Conservation (phyloP, 2,329 filamentous ascomycete species). For the Fusarium camptoceras region DNA sequence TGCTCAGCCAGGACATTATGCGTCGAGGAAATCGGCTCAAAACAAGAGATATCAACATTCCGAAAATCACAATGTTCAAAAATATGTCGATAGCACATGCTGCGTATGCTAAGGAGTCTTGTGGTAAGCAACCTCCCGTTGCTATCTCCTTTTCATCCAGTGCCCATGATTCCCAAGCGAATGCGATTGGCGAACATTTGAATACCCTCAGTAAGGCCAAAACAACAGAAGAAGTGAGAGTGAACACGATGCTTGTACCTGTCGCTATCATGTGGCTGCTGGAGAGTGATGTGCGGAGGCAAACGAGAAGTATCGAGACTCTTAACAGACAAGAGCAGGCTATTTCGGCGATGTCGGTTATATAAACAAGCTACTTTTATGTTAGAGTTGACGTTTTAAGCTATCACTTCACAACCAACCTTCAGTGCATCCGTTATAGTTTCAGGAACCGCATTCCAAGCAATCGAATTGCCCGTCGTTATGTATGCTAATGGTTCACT, state of each 20-base stretch:
- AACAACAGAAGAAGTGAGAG: conserved; percentile 51
- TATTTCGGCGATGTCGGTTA: conserved; percentile 53
- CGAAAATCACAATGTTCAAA: conserved; percentile 59
- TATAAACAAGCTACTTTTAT: conserved; percentile 42
- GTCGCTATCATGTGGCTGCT: conserved; percentile 50
- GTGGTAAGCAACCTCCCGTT: conserved; percentile 35
- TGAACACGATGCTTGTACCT: conserved; percentile 50
- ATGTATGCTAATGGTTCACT: conserved; percentile 16
- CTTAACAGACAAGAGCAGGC: conserved; percentile 55
- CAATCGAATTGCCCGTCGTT: neutral
- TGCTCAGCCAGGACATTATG: conserved; percentile 57
- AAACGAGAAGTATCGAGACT: conserved; percentile 54
- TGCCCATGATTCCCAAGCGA: conserved; percentile 49
- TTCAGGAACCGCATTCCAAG: conserved; percentile 9
- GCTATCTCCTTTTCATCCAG: conserved; percentile 8
- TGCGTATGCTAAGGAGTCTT: conserved; percentile 54
- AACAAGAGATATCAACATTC: conserved; percentile 56
- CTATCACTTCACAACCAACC: neutral
- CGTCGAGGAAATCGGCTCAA: conserved; percentile 54
- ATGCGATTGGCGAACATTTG: conserved; percentile 54
- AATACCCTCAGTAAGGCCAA: conserved; percentile 55
- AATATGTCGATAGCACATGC: conserved; percentile 60
- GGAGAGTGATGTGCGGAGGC: conserved; percentile 54
- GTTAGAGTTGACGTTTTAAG: conserved; percentile 2
- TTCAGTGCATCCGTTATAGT: conserved; percentile 29